Percentiles rank a stretch among this genome's conserved stretches.
Evolutionary conservation across 2,329 filamentous ascomycete species (phyloP).

Genomic region (Torrubiellomyces zombiae): DNA sequence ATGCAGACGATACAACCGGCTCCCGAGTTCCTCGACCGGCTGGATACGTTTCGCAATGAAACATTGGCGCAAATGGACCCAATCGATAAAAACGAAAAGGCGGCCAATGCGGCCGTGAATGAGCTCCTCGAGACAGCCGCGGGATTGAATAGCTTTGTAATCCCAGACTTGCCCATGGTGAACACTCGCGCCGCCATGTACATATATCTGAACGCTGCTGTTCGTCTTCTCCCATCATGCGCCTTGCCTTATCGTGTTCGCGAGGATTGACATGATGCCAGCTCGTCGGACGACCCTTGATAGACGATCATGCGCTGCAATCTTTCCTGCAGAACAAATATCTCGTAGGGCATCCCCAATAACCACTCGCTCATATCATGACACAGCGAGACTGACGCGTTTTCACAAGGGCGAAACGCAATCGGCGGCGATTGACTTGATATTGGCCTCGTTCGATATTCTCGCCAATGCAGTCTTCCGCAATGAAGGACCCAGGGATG

Average conservation of each 20-base stretch:
- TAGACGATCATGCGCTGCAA: constrained; percentile 66
- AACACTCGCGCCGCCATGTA: constrained; percentile 74
- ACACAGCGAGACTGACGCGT: constrained; percentile 4
- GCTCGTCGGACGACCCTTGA: constrained; percentile 66
- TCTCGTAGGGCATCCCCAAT: constrained; percentile 37
- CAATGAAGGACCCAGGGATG: constrained; percentile 36
- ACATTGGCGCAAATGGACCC: constrained; percentile 39
- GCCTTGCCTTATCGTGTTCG: not conserved
- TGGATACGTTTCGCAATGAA: constrained; percentile 42
- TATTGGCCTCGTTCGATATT: constrained; percentile 78
- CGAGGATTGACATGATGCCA: constrained; percentile 20
- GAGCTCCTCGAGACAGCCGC: constrained; percentile 41
- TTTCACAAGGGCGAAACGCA: constrained; percentile 52
- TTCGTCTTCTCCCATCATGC: constrained; percentile 34
- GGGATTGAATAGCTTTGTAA: constrained; percentile 34
- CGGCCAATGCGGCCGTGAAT: constrained; percentile 31
- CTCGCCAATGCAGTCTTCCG: constrained; percentile 73
- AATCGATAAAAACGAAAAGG: constrained; percentile 32
- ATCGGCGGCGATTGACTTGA: constrained; percentile 61
- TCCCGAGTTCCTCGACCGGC: constrained; percentile 32
- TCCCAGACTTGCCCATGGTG: constrained; percentile 49
- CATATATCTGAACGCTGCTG: constrained; percentile 67
- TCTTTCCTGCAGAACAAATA: constrained; percentile 76
- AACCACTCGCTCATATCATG: not conserved
- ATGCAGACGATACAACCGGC: constrained; percentile 39